phyloP scores from a whole-genome alignment of 768 basidiomycete genomes.

The Pisolithus orientalis region DNA sequence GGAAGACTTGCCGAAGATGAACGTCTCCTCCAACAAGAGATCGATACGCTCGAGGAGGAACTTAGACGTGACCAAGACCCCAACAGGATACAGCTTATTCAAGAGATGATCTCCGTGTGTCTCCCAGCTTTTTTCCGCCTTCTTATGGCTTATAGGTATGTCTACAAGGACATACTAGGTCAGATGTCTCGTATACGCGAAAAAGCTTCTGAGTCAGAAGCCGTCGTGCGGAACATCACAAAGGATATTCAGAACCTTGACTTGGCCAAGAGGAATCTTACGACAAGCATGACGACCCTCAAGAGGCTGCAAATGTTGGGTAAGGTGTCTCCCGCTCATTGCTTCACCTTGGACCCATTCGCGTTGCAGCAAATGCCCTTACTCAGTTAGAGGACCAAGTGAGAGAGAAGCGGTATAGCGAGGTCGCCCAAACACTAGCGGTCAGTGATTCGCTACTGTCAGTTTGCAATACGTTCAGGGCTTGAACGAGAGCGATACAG shows the following conservation, averaged over 20 bases:
- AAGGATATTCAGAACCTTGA: constrained; percentile 95
- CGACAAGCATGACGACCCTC: constrained; percentile 81
- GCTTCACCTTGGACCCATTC: not conserved
- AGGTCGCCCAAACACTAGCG: constrained; percentile 77
- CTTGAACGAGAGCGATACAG: constrained; percentile 31
- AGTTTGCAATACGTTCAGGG: not conserved
- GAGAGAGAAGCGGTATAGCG: constrained; percentile 71
- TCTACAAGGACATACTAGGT: constrained; percentile 73
- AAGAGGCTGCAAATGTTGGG: constrained; percentile 93
- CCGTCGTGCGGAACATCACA: constrained; percentile 91
- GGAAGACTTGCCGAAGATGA: constrained; percentile 64
- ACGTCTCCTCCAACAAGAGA: constrained; percentile 62
- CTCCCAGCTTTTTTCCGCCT: not conserved
- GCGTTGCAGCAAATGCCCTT: constrained; percentile 64
- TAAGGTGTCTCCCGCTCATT: constrained; percentile 30
- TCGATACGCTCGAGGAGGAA: constrained; percentile 59
- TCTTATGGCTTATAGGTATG: constrained; percentile 4
- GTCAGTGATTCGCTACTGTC: constrained; percentile 38
- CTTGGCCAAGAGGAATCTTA: constrained; percentile 88
- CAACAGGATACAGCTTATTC: constrained; percentile 83
- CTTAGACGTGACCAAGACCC: constrained; percentile 77
- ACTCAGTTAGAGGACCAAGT: constrained; percentile 76
- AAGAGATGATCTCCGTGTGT: constrained; percentile 91
- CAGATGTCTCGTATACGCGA: constrained; percentile 96
- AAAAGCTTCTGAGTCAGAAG: constrained; percentile 95